Percentiles rank a stretch among this genome's conserved stretches.
These are phyloP conservation scores for Nitzschia palea DNA, from an alignment of 108 stramenopile species.

Conservation along the genomic window DNA sequence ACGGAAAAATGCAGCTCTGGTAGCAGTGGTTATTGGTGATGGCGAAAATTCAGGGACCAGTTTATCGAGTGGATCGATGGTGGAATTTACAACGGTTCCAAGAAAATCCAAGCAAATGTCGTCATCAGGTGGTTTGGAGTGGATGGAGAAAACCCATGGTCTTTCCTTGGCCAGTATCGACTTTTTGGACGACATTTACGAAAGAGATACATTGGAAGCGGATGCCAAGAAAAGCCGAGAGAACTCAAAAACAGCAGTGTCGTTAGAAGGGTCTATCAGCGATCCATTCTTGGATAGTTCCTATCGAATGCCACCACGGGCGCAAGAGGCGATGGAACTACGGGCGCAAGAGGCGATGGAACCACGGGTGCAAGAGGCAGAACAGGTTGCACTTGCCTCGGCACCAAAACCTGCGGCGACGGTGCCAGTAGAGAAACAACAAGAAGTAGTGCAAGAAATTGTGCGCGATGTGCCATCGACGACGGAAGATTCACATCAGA, in stretches of 20 bases:
- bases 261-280: background rate
- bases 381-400: no score
- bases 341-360: no score
- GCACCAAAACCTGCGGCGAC: no score
- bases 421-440: no score
- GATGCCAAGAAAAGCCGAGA: background rate
- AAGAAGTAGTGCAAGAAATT: no score
- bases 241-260: background rate
- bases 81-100: background rate
- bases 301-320: background rate
- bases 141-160: background rate
- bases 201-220: slow-evolving; percentile 6
- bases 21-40: slow-evolving; percentile 8
- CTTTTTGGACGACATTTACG: slow-evolving; percentile 23
- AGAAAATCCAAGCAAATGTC: background rate
- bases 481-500: no score
- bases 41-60: background rate
- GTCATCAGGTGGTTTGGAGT: slow-evolving; percentile 6
- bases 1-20: slow-evolving; percentile 25
- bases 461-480: no score
- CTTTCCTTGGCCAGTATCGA: slow-evolving; percentile 19
- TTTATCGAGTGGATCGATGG: background rate
- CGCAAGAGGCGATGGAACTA: no score
- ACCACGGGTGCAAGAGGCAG: no score
- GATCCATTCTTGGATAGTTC: slow-evolving; percentile 1